phyloP scores from a whole-genome alignment of 2,329 filamentous ascomycete genomes.

The Penicillium verrucosum region DNA sequence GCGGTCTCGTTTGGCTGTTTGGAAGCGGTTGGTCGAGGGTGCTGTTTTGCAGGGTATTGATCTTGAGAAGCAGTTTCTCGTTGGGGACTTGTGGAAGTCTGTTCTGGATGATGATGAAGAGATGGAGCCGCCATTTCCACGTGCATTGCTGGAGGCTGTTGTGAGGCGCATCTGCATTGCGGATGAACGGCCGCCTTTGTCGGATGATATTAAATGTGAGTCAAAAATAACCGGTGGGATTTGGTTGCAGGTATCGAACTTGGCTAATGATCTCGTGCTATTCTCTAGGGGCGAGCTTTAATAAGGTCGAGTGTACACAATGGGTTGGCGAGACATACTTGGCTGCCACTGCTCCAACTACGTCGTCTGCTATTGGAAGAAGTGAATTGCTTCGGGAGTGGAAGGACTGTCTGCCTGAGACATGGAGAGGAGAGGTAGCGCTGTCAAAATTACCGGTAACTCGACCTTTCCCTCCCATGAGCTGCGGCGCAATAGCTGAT shows the following conservation, averaged over 20 bases:
- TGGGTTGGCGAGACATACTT: slow-evolving; percentile 44
- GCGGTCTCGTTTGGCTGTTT: slow-evolving; percentile 47
- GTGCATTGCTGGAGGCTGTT: slow-evolving; percentile 38
- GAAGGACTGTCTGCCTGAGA: slow-evolving; percentile 45
- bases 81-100: slow-evolving; percentile 41
- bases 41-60: slow-evolving; percentile 41
- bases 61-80: slow-evolving; percentile 42
- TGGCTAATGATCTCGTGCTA: neutral
- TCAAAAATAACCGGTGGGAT: neutral
- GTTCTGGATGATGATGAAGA: slow-evolving; percentile 35
- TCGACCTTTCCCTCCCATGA: neutral
- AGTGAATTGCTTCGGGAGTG: slow-evolving; percentile 39
- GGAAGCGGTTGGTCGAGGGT: slow-evolving; percentile 45
- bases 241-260: neutral
- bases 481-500: neutral
- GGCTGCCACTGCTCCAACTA: slow-evolving; percentile 36
- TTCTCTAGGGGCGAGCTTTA: slow-evolving; percentile 39
- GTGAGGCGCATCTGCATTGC: slow-evolving; percentile 34
- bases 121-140: slow-evolving; percentile 31
- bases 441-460: slow-evolving; percentile 35
- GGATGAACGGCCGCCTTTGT: slow-evolving; percentile 19
- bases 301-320: slow-evolving; percentile 31
- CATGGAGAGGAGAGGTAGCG: slow-evolving; percentile 38
- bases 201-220: slow-evolving; percentile 38
- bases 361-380: slow-evolving; percentile 29